Conservation (phyloP, 2,329 filamentous ascomycete genomes). For the Fusarium poae region DNA sequence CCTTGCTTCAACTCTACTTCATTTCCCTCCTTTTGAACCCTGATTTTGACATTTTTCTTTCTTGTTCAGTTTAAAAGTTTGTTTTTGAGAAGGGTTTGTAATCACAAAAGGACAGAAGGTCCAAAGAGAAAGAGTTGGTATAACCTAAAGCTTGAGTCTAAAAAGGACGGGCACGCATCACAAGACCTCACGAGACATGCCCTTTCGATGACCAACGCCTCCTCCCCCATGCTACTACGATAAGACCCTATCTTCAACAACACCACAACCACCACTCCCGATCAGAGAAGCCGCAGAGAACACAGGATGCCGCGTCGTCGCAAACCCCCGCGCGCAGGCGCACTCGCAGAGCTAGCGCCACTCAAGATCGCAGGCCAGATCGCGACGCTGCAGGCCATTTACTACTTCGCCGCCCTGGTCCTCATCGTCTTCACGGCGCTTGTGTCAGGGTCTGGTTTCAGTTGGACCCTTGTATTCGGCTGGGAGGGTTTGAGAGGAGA, state of each 20-base stretch:
- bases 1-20: slow-evolving; percentile 21
- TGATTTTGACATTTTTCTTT: slow-evolving; percentile 3
- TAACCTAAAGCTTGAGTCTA: slow-evolving; percentile 9
- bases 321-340: slow-evolving; percentile 70
- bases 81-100: no score
- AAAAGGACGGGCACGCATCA: slow-evolving; percentile 20
- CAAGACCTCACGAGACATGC: slow-evolving; percentile 42
- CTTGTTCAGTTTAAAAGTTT: not conserved
- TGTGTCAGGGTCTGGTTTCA: slow-evolving; percentile 68
- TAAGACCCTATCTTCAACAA: not conserved
- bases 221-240: slow-evolving; percentile 8
- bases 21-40: slow-evolving; percentile 14
- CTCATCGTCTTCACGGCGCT: slow-evolving; percentile 70
- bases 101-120: not conserved
- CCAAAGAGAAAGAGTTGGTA: not conserved
- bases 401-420: slow-evolving; percentile 65
- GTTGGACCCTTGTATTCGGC: slow-evolving; percentile 67
- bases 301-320: slow-evolving; percentile 65
- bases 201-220: slow-evolving; percentile 32
- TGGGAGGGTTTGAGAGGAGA: slow-evolving; percentile 71
- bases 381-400: slow-evolving; percentile 67
- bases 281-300: not conserved
- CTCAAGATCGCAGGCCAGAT: slow-evolving; percentile 72
- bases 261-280: not conserved
- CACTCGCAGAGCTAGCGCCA: slow-evolving; percentile 71